Evolutionary conservation across 495 filamentous ascomycete species (phyloP).

Genomic region (Glonium stellatum): DNA sequence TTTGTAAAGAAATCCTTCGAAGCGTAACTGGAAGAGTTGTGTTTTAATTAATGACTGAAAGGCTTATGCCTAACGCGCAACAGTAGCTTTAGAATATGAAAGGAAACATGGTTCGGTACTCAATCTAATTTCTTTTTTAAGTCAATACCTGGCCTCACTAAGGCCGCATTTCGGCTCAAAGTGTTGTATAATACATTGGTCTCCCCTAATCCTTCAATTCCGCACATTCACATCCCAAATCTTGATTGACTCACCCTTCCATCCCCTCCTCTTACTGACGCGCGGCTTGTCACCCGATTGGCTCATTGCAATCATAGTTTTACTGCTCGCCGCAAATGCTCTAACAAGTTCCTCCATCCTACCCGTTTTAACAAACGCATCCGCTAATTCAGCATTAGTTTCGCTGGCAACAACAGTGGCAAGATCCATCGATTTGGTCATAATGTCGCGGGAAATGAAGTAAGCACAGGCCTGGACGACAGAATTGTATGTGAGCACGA

Average conservation of each 20-base stretch:
- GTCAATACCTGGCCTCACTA: no score
- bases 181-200: neutral
- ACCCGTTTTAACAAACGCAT: slow-evolving; percentile 55
- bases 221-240: slow-evolving; percentile 30
- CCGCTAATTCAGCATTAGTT: slow-evolving; percentile 51
- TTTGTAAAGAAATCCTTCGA: no score
- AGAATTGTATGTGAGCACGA: slow-evolving; percentile 71
- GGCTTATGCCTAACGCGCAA: no score
- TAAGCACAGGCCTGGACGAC: slow-evolving; percentile 63
- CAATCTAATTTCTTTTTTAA: no score
- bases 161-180: neutral
- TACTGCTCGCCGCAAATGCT: slow-evolving; percentile 64
- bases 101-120: no score
- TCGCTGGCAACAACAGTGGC: slow-evolving; percentile 60
- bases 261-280: slow-evolving; percentile 19
- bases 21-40: no score
- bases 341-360: slow-evolving; percentile 75
- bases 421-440: slow-evolving; percentile 73
- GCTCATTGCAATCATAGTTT: slow-evolving; percentile 60
- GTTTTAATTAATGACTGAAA: no score
- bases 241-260: slow-evolving; percentile 18
- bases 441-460: slow-evolving; percentile 53
- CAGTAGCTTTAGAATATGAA: no score
- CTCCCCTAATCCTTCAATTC: neutral
- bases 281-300: slow-evolving; percentile 25